These are phyloP conservation scores for Ceratocystiopsis minuta DNA, from an alignment of 2,329 filamentous ascomycete species.

Conservation along the genomic window DNA sequence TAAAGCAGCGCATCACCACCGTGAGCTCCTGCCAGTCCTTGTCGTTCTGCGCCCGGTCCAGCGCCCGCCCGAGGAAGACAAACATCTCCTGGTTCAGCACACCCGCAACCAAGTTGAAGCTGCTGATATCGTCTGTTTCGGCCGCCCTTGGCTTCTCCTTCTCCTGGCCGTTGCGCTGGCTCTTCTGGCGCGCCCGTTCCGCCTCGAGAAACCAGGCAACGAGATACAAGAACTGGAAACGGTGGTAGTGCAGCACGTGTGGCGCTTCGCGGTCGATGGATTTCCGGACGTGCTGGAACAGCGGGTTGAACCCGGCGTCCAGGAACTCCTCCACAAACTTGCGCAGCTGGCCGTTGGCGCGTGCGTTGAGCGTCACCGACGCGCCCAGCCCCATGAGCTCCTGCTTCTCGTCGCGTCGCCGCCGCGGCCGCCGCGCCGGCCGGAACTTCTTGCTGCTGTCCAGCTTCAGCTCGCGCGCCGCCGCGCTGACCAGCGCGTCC, in stretches of 20 bases:
- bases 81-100: conserved; percentile 94
- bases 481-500: conserved; percentile 56
- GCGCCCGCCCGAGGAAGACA: conserved; percentile 65
- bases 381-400: conserved; percentile 48
- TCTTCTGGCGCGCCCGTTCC: conserved; percentile 52
- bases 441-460: conserved; percentile 82
- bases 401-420: conserved; percentile 44
- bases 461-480: conserved; percentile 67
- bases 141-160: conserved; percentile 18
- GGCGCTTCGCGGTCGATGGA: conserved; percentile 80
- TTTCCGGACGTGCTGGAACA: conserved; percentile 70
- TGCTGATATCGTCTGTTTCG: conserved; percentile 37
- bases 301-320: conserved; percentile 85
- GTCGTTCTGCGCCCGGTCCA: conserved; percentile 61
- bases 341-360: conserved; percentile 60
- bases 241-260: conserved; percentile 59
- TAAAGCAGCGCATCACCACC: conserved; percentile 83
- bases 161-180: conserved; percentile 25
- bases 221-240: conserved; percentile 78
- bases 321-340: conserved; percentile 83
- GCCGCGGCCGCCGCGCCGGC: conserved; percentile 48
- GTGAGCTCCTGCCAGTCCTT: conserved; percentile 80
- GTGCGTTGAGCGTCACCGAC: conserved; percentile 47
- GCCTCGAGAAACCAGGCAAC: conserved; percentile 85
- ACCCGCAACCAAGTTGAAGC: conserved; percentile 71